phyloP scores from a whole-genome alignment of 2,329 filamentous ascomycete genomes.

The Calonectria pseudoturangicola region DNA sequence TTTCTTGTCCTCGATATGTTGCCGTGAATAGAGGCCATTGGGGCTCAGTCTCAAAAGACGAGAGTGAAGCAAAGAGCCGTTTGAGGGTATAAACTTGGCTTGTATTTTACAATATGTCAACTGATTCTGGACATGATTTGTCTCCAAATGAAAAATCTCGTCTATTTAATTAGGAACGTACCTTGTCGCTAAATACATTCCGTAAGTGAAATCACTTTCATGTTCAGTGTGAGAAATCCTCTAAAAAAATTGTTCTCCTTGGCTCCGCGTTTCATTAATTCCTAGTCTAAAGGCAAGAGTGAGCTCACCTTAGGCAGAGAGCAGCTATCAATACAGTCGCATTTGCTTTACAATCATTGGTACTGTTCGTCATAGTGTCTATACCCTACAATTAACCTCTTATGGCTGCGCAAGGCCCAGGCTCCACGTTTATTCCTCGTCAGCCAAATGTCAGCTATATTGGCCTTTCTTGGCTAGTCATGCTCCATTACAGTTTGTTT shows the following conservation, averaged over 20 bases:
- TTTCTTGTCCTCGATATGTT: background rate
- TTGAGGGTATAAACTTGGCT: constrained; percentile 66
- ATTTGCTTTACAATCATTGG: too few relatives aligned
- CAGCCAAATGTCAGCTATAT: constrained; percentile 67
- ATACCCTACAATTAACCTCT: too few relatives aligned
- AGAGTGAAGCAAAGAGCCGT: constrained; percentile 67
- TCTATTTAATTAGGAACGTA: constrained; percentile 18
- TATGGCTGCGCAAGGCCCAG: constrained; percentile 32
- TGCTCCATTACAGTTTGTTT: constrained; percentile 58
- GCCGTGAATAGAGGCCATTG: constrained; percentile 41
- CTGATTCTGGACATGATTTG: constrained; percentile 32
- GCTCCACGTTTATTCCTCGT: constrained; percentile 66
- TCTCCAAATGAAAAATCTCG: constrained; percentile 29
- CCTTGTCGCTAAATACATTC: constrained; percentile 27
- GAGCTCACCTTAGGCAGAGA: too few relatives aligned
- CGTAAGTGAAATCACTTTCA: constrained; percentile 8
- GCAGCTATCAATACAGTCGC: too few relatives aligned
- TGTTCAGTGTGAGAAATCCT: constrained; percentile 25
- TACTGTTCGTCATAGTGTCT: too few relatives aligned
- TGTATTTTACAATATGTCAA: constrained; percentile 48
- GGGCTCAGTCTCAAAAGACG: constrained; percentile 72
- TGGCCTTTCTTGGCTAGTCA: constrained; percentile 66
- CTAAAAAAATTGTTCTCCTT: background rate
- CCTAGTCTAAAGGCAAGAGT: too few relatives aligned
- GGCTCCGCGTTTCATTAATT: too few relatives aligned